Evolutionary conservation across 2,329 filamentous ascomycete genomes (phyloP), one percentile per base, ranked within the genome.

Genomic region (Coniochaeta ligniaria): DNA sequence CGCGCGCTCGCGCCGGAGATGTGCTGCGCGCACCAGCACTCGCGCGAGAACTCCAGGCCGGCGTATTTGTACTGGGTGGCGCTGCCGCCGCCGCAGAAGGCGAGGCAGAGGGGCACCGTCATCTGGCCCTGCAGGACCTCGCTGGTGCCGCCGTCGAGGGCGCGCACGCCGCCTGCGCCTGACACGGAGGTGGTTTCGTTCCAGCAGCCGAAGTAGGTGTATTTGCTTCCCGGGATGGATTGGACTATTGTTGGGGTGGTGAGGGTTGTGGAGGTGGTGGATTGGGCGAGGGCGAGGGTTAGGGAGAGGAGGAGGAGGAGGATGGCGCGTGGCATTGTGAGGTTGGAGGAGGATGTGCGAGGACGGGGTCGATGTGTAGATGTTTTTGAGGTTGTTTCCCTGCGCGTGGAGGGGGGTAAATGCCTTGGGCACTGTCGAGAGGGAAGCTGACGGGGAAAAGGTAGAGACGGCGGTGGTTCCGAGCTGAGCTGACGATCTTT

Each of bases 1-100:
- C 77, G 76, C 11, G 67, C 69, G 17, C 81, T 76, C 26, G 83
- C 74, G 9, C 72, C 69, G 9, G 77, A 77, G n/a, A 87, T 66
- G 55, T 73, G 73, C 20, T 78, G 73, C 24, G 80, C 76, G 70
- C 85, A 87, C 78, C 82, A 87, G 76, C 84, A 87, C 73, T 86
- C 83, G 60, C 82, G 71, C 16, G 79, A 74, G 70, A 79, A 85
- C 72, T 86, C 81, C 45, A 86, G 67, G 2, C 83, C 83, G 3
- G 82, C 83, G 67, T 80, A 83, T 59, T 72, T 71, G 65, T 78
- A 82, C 33, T 71, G 65, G 14, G 70, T 72, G 38, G 16, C 16
- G 16, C 67, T 67, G 58, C 68, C 67, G 33, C 74, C 73, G 24
- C 50, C 65, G 72, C 83, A 86, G 69, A 79, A 84, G 9, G 70